These are phyloP conservation scores for Dioscorea dumetorum DNA, from an alignment of 106 monocot genomes.

Conservation along the genomic window DNA sequence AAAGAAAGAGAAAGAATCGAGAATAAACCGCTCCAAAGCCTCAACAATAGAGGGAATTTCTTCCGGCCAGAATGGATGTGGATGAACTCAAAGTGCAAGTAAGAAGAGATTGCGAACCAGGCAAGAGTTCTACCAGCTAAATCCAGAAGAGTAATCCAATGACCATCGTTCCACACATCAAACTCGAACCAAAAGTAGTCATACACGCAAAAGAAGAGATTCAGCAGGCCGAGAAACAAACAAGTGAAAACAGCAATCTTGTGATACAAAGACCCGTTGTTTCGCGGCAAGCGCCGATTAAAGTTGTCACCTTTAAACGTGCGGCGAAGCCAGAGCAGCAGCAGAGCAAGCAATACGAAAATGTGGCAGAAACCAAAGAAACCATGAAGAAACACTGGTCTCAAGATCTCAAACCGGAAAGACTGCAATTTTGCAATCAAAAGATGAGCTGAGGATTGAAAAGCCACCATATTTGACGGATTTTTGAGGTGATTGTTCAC, in stretches of 20 bases:
- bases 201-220: constrained; percentile 32
- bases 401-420: constrained; percentile 4
- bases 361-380: constrained; percentile 53
- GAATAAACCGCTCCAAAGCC: constrained; percentile 70
- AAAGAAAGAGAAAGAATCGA: constrained; percentile 31
- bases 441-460: neutral
- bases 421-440: neutral
- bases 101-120: constrained; percentile 37
- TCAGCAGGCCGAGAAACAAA: constrained; percentile 23
- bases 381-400: constrained; percentile 30
- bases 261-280: constrained; percentile 23
- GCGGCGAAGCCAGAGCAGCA: constrained; percentile 25
- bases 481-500: no score
- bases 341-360: constrained; percentile 29
- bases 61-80: constrained; percentile 9
- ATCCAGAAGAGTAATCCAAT: constrained; percentile 26
- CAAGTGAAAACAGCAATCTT: constrained; percentile 25
- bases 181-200: constrained; percentile 19
- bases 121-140: constrained; percentile 33
- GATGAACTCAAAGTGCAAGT: constrained; percentile 25
- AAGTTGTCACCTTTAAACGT: constrained; percentile 8
- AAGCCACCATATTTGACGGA: neutral
- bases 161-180: constrained; percentile 16
- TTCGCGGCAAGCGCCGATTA: constrained; percentile 8
- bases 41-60: constrained; percentile 50